phyloP scores from a whole-genome alignment of 495 filamentous ascomycete genomes.

The Penicillium subrubescens region DNA sequence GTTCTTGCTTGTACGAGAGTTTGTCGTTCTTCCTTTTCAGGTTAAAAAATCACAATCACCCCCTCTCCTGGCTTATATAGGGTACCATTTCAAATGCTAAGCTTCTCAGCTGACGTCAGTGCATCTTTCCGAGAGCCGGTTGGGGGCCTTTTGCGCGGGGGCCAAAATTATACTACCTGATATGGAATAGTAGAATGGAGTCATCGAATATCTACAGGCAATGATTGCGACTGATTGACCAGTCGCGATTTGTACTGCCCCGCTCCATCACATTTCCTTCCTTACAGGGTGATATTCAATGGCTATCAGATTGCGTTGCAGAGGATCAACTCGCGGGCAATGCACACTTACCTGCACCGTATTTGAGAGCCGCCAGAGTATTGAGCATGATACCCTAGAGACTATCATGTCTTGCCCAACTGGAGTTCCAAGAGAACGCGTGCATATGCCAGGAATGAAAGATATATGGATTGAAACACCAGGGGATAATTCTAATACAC shows the following conservation, averaged over 20 bases:
- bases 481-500: constrained; percentile 28
- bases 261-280: not conserved
- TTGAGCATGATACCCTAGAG: not conserved
- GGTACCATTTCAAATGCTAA: not conserved
- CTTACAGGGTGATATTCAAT: not conserved
- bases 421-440: not conserved
- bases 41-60: not conserved
- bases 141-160: not conserved
- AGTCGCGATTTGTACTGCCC: not conserved
- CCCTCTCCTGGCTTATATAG: not conserved
- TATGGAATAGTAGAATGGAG: not conserved
- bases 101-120: not conserved
- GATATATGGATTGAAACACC: constrained; percentile 13
- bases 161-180: not conserved
- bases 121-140: not conserved
- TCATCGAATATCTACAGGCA: not conserved
- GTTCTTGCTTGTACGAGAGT: not conserved
- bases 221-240: not conserved
- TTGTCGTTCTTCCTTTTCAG: not conserved
- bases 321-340: not conserved
- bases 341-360: not conserved
- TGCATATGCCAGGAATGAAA: not conserved
- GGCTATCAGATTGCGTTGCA: not conserved
- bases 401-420: too few relatives aligned
- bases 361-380: not conserved